phyloP scores from a whole-genome alignment of 371 early-diverging fungal genomes.

The Mucor velutinosus region DNA sequence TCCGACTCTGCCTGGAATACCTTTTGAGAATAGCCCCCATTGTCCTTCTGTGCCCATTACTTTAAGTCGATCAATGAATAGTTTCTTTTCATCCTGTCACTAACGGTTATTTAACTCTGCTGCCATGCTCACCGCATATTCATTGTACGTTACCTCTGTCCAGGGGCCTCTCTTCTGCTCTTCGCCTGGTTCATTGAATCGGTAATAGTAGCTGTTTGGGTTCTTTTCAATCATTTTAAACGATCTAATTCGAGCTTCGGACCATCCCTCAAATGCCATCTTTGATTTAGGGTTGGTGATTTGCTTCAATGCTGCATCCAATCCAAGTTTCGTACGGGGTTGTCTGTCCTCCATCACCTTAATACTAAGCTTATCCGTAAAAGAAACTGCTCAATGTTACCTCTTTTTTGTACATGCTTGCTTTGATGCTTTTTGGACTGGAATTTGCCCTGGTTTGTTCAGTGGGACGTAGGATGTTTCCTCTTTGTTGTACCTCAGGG shows the following conservation, averaged over 20 bases:
- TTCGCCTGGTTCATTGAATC: conserved; percentile 94
- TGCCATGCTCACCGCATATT: background rate
- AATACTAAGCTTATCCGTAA: background rate
- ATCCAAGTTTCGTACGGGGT: conserved; percentile 72
- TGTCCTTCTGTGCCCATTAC: conserved; percentile 91
- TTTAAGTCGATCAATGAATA: conserved; percentile 76
- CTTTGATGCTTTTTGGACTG: background rate
- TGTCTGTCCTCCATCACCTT: conserved; percentile 33
- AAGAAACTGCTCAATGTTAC: no score
- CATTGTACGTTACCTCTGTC: conserved; percentile 56
- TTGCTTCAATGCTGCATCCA: conserved; percentile 89
- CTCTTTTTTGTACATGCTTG: background rate
- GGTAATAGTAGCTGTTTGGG: conserved; percentile 93
- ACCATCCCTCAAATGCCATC: conserved; percentile 92
- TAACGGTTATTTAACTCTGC: background rate
- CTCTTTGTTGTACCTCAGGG: conserved; percentile 53
- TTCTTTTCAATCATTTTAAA: conserved; percentile 86
- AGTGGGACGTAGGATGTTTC: conserved; percentile 34
- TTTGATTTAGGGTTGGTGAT: conserved; percentile 62
- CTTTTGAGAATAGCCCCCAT: conserved; percentile 93
- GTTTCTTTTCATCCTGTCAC: conserved; percentile 68
- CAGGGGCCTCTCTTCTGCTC: conserved; percentile 87
- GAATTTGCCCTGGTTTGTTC: conserved; percentile 75
- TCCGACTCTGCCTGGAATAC: conserved; percentile 91
- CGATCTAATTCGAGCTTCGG: conserved; percentile 86